phyloP scores from a whole-genome alignment of 2,329 filamentous ascomycete genomes.

The Zasmidium cellare region DNA sequence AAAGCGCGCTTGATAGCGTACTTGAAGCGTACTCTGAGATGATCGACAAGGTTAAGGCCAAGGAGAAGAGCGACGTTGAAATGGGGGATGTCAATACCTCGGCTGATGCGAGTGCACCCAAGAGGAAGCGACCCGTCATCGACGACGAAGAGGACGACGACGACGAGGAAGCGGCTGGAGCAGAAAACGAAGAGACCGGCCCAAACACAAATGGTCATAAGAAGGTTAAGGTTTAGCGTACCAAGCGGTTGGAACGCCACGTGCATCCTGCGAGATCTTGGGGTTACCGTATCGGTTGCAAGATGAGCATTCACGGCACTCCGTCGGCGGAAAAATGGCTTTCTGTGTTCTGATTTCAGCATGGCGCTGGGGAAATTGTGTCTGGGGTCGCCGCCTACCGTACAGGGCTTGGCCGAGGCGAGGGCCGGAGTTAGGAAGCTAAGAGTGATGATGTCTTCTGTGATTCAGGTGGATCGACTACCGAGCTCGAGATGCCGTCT shows the following conservation, averaged over 20 bases:
- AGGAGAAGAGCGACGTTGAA: slow-evolving; percentile 26
- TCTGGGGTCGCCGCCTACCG: background rate
- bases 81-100: slow-evolving; percentile 7
- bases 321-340: background rate
- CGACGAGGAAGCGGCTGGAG: slow-evolving; percentile 19
- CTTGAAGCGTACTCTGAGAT: slow-evolving; percentile 72
- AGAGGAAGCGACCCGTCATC: slow-evolving; percentile 23
- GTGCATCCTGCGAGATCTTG: background rate
- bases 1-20: slow-evolving; percentile 67
- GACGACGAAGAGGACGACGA: slow-evolving; percentile 28
- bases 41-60: slow-evolving; percentile 50
- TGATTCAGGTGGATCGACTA: background rate
- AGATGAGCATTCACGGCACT: background rate
- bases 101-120: slow-evolving; percentile 10
- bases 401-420: background rate
- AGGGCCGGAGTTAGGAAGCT: background rate
- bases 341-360: background rate
- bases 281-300: background rate
- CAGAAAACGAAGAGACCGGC: slow-evolving; percentile 7
- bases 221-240: slow-evolving; percentile 14
- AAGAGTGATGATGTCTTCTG: background rate
- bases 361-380: background rate
- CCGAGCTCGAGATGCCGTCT: background rate
- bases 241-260: background rate
- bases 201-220: slow-evolving; percentile 18